These are phyloP conservation scores for Hemileccinum impolitum DNA, from an alignment of 768 basidiomycete genomes.

Conservation along the genomic window DNA sequence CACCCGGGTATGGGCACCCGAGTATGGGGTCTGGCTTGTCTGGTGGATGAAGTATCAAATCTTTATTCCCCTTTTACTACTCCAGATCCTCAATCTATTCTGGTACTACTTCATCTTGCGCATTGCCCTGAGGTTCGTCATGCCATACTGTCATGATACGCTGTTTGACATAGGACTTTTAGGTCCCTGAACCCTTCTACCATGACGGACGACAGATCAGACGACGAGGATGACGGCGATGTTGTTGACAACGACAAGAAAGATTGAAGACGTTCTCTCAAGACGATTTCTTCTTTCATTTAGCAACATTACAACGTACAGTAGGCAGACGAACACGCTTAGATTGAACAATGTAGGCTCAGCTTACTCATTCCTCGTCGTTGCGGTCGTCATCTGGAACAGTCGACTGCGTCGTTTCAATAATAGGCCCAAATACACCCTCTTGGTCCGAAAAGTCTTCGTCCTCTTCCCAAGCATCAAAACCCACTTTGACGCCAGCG, in stretches of 20 bases:
- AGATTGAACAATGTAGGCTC: background rate
- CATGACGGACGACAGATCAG: conserved; percentile 74
- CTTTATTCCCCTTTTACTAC: conserved; percentile 65
- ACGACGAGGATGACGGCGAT: conserved; percentile 62
- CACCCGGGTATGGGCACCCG: conserved; percentile 54
- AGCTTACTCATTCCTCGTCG: conserved; percentile 1
- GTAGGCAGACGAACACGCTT: background rate
- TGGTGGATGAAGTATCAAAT: conserved; percentile 84
- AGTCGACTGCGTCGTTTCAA: conserved; percentile 11
- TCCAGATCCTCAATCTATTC: conserved; percentile 87
- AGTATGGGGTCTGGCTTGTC: conserved; percentile 64
- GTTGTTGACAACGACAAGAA: conserved; percentile 30
- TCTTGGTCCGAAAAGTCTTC: conserved; percentile 44
- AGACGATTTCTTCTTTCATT: conserved; percentile 2
- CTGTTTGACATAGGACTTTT: conserved; percentile 7
- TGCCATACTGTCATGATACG: background rate
- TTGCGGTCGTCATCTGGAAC: conserved; percentile 4
- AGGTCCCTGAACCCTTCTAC: conserved; percentile 52
- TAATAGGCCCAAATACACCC: conserved; percentile 31
- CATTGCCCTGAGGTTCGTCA: conserved; percentile 64
- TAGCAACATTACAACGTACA: conserved; percentile 7
- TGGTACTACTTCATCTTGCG: conserved; percentile 88
- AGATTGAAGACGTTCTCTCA: conserved; percentile 20
- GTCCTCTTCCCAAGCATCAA: conserved; percentile 60
- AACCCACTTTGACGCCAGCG: conserved; percentile 51